Conservation (phyloP, 1,284 basidiomycete genomes). For the Austroboletus niveus region DNA sequence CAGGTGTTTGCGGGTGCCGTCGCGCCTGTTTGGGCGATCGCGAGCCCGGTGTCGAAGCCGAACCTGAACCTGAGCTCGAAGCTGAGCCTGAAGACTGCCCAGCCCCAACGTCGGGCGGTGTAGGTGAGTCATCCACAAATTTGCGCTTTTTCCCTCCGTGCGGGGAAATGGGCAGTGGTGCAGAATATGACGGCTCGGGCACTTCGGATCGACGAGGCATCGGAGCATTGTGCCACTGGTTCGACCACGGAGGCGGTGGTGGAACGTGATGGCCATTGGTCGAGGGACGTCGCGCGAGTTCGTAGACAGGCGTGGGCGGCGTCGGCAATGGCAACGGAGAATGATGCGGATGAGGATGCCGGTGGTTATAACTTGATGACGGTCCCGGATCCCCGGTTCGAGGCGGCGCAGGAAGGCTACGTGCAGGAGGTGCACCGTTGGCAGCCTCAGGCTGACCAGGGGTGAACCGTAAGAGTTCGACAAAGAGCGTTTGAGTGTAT, state of each 20-base stretch:
- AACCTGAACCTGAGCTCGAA: slow-evolving; percentile 11
- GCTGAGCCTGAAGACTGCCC: slow-evolving; percentile 9
- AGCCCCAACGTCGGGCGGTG: slow-evolving; percentile 18
- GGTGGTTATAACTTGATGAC: slow-evolving; percentile 28
- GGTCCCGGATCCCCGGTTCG: slow-evolving; percentile 28
- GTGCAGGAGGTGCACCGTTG: slow-evolving; percentile 29
- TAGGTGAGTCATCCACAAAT: slow-evolving; percentile 40
- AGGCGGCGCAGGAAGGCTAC: slow-evolving; percentile 21
- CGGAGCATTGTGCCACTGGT: slow-evolving; percentile 41
- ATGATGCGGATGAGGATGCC: slow-evolving; percentile 29
- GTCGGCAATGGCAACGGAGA: slow-evolving; percentile 35
- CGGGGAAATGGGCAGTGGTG: slow-evolving; percentile 29
- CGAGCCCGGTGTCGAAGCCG: slow-evolving; percentile 19
- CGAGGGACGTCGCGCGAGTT: slow-evolving; percentile 30
- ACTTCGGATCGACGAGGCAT: slow-evolving; percentile 25
- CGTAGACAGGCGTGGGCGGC: slow-evolving; percentile 34
- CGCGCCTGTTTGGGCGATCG: slow-evolving; percentile 34
- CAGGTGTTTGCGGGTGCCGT: slow-evolving; percentile 33
- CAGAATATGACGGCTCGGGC: slow-evolving; percentile 24
- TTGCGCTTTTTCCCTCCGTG: slow-evolving; percentile 42
- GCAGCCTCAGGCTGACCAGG: slow-evolving; percentile 46
- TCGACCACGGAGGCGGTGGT: slow-evolving; percentile 70
- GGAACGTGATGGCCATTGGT: slow-evolving; percentile 39
- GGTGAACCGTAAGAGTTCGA: slow-evolving; percentile 67
- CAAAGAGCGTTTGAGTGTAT: slow-evolving; percentile 64